These are phyloP conservation scores for Acanthamoeba healyi DNA, from an alignment of 208 protist genomes.

Conservation along the genomic window DNA sequence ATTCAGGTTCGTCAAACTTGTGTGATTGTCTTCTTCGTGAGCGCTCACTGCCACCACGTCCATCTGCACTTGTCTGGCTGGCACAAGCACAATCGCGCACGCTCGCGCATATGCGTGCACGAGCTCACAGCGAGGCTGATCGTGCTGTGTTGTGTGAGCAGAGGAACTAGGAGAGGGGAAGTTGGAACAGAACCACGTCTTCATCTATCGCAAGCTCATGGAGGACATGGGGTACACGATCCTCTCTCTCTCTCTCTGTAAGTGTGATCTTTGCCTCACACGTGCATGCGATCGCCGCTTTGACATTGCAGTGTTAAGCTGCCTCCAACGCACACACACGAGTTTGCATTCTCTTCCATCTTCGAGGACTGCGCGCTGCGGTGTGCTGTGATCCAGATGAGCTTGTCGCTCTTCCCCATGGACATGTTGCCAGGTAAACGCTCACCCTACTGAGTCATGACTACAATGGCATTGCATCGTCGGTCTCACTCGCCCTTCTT, in stretches of 20 bases:
- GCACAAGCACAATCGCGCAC: background rate
- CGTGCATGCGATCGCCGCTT: no score
- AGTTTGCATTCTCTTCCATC: constrained; percentile 8
- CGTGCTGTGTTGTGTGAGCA: background rate
- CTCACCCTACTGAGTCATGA: no score
- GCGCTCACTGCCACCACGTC: no score
- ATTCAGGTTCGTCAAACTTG: background rate
- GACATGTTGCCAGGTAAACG: constrained; percentile 42
- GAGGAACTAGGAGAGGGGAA: constrained; percentile 71
- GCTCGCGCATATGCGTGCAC: no score
- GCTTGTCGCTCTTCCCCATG: background rate
- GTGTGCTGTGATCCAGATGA: background rate
- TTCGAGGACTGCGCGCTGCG: constrained; percentile 40
- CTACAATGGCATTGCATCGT: no score
- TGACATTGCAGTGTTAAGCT: background rate
- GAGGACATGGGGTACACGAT: background rate
- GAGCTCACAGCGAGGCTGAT: background rate
- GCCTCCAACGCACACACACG: background rate
- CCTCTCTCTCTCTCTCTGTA: no score
- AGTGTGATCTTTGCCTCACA: no score
- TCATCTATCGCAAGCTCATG: constrained; percentile 18
- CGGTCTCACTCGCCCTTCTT: no score
- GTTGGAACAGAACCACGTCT: constrained; percentile 61
- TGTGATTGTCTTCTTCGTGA: no score
- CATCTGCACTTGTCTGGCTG: no score